Conservation (phyloP, 2,329 filamentous ascomycete genomes). For the Calonectria hongkongensis region DNA sequence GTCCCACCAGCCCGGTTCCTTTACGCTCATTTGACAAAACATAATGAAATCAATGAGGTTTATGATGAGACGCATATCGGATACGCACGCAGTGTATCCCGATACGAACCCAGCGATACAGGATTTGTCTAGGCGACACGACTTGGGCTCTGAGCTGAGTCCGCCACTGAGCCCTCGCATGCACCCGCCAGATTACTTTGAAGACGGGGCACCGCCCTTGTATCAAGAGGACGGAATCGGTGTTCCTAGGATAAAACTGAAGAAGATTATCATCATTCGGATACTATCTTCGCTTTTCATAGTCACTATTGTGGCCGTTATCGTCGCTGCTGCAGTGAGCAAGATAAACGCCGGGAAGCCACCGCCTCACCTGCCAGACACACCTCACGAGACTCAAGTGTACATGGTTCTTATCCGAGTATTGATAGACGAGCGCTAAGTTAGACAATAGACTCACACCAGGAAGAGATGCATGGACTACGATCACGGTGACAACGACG, state of each 20-base stretch:
- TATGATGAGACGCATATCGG: conserved; percentile 6
- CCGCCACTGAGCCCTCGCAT: conserved; percentile 32
- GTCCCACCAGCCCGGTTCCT: neutral
- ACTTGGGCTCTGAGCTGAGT: conserved; percentile 36
- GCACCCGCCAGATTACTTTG: conserved; percentile 30
- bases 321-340: conserved; percentile 52
- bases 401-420: neutral
- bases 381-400: neutral
- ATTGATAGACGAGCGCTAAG: neutral
- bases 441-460: neutral
- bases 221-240: conserved; percentile 21
- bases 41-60: neutral
- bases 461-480: conserved; percentile 20
- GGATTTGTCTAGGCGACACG: conserved; percentile 4
- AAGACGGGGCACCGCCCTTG: conserved; percentile 14
- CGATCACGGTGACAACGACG: conserved; percentile 28
- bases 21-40: neutral
- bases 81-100: conserved; percentile 20
- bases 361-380: neutral
- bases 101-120: conserved; percentile 1
- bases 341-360: conserved; percentile 41
- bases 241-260: conserved; percentile 22
- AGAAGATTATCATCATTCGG: conserved; percentile 45
- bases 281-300: conserved; percentile 52
- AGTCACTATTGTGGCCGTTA: conserved; percentile 49